Conservation (phyloP, 2,329 filamentous ascomycete genomes). For the Coniochaeta prunicola region DNA sequence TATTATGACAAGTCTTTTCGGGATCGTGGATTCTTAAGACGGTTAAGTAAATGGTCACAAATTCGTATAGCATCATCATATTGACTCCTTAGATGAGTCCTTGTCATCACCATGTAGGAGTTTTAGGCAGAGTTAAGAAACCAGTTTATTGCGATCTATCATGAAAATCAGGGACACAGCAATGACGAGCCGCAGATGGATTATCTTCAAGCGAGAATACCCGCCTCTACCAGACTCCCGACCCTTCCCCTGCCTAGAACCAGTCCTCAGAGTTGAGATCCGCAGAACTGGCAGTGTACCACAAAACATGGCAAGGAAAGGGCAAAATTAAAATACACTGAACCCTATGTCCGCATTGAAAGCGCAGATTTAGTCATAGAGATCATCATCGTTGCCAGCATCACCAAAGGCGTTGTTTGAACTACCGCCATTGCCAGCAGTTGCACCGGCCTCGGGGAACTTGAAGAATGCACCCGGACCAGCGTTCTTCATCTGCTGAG, state of each 20-base stretch:
- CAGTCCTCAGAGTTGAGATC: background rate
- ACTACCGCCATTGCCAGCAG: constrained; percentile 58
- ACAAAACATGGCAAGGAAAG: background rate
- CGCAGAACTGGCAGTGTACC: background rate
- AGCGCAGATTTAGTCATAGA: constrained; percentile 71
- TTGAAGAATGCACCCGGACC: constrained; percentile 97
- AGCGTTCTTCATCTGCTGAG: constrained; percentile 98
- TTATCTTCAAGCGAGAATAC: constrained; percentile 1
- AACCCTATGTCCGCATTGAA: constrained; percentile 14
- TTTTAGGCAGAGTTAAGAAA: constrained; percentile 4
- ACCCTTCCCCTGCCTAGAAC: background rate
- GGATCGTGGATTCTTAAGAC: too few relatives aligned
- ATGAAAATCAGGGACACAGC: constrained; percentile 6
- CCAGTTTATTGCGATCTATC: constrained; percentile 23
- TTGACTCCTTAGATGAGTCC: background rate
- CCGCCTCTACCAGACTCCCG: constrained; percentile 4
- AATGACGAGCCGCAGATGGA: background rate
- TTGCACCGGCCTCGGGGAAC: constrained; percentile 68
- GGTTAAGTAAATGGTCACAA: too few relatives aligned
- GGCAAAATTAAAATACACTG: constrained; percentile 40
- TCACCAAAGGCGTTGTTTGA: constrained; percentile 67
- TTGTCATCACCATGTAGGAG: background rate
- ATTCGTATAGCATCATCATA: background rate
- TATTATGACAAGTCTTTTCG: background rate
- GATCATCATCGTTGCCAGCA: constrained; percentile 88